Evolutionary conservation across 1,284 basidiomycete species (phyloP), one percentile per base, ranked within the genome.

Genomic region (Boletus austroedulis): DNA sequence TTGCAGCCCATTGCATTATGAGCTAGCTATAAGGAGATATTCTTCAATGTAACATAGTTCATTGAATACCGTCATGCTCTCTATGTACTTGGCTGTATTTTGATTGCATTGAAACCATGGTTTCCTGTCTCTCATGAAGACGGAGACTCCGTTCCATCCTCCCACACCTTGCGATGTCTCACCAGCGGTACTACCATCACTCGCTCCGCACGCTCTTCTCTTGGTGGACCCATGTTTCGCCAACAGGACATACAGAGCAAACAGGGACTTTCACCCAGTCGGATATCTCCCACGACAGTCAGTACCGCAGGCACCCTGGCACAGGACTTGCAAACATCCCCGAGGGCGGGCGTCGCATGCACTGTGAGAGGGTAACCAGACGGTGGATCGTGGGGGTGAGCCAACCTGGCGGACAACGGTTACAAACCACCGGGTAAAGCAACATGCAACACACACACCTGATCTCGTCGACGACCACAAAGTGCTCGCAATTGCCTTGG

Each of bases 401-500:
- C 75, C 31, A 86, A 69, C 57, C 90, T 92, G 60, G 59, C 49
- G 51, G 11, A 57, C 7, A 45, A n/a, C n/a, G 51, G 50, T 54
- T 45, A 49, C 38, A n/a, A 43, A 54, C 48, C 31, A 29, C 29
- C 36, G 49, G 38, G 48, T 32, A n/a, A n/a, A 24, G 51, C n/a
- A 12, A 52, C 26, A 29, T 17, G 45, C 50, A 34, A 36, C 28
- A 29, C 17, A 38, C 76, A 53, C 62, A 85, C 92, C 90, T 80
- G 62, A 94, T 85, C 58, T 86, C 79, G 60, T 91, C 86, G 28
- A 94, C 63, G 19, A 87, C 80, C 38, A 90, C 67, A 67, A 86
- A 88, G 67, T 94, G 92, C 63, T 92, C 90, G 65, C 89, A 92
- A 64, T 83, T 86, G 26, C 91, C 92, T 57, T 83, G 80, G 66